Percentiles rank a stretch among this genome's conserved stretches.
Evolutionary conservation across 306 rosid species (phyloP).

Genomic region (Malus domestica): DNA sequence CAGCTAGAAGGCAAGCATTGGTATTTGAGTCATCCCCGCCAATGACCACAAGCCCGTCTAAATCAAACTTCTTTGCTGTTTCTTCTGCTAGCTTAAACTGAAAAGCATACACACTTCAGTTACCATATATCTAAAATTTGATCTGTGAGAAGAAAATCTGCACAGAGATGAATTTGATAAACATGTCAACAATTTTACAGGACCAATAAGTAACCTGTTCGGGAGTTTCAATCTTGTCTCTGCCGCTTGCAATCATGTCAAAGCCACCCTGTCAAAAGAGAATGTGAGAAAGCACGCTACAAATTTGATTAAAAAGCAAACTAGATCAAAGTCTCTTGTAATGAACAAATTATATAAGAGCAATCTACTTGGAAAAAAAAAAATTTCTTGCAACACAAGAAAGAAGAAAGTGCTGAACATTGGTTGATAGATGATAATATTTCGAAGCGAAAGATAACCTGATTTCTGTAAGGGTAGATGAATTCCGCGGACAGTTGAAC

Average conservation of each 20-base stretch:
- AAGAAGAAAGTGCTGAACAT: neutral
- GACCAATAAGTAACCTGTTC: constrained; percentile 49
- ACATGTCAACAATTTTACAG: neutral
- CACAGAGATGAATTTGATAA: neutral
- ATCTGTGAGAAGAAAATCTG: neutral
- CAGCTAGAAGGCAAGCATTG: constrained; percentile 91
- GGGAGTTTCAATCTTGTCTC: constrained; percentile 91
- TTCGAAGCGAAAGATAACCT: constrained; percentile 27
- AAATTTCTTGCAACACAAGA: neutral
- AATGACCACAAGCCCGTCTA: constrained; percentile 88
- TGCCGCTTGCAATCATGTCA: constrained; percentile 88
- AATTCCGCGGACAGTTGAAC: constrained; percentile 52
- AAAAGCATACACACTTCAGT: constrained; percentile 11
- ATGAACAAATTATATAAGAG: neutral
- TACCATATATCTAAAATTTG: neutral
- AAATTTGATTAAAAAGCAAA: neutral
- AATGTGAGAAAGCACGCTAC: neutral
- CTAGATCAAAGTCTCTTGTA: neutral
- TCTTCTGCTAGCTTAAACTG: constrained; percentile 91
- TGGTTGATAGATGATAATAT: neutral
- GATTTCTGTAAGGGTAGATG: constrained; percentile 79
- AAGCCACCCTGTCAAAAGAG: constrained; percentile 68
- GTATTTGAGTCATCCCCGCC: constrained; percentile 97
- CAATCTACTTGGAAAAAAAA: neutral
- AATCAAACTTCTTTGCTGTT: constrained; percentile 57